Evolutionary conservation across 768 basidiomycete genomes (phyloP).

Genomic region (Amanita muscaria): DNA sequence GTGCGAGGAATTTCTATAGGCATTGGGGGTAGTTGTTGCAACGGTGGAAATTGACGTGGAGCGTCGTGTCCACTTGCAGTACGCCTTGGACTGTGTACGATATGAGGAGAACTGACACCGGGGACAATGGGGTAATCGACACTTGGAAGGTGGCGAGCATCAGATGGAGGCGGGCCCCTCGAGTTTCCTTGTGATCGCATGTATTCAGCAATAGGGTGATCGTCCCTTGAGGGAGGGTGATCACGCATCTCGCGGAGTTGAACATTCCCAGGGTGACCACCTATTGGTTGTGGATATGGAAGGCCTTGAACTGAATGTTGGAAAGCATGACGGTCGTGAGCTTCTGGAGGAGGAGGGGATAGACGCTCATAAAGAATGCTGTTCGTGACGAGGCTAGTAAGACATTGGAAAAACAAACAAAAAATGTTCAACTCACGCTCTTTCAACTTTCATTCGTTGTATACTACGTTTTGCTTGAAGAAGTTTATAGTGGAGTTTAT

Average conservation of each 20-base stretch:
- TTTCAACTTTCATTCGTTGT: conserved; percentile 79
- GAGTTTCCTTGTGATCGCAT: conserved; percentile 37
- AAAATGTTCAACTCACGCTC: conserved; percentile 55
- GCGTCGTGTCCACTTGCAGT: conserved; percentile 33
- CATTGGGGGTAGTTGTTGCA: conserved; percentile 38
- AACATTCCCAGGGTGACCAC: conserved; percentile 25
- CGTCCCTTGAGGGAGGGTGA: conserved; percentile 34
- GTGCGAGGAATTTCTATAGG: conserved; percentile 28
- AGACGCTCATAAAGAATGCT: conserved; percentile 76
- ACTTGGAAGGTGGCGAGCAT: conserved; percentile 39
- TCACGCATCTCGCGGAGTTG: conserved; percentile 31
- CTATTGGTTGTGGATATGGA: conserved; percentile 26
- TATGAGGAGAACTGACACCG: conserved; percentile 30
- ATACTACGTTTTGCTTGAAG: conserved; percentile 74
- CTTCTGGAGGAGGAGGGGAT: conserved; percentile 44
- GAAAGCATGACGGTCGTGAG: conserved; percentile 31
- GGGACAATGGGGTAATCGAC: conserved; percentile 43
- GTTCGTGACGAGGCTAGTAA: conserved; percentile 8
- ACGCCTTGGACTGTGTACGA: conserved; percentile 34
- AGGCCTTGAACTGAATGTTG: conserved; percentile 26
- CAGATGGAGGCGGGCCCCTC: conserved; percentile 36
- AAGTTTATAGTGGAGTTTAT: conserved; percentile 77
- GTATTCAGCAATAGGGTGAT: conserved; percentile 43
- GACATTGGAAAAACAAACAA: conserved; percentile 15
- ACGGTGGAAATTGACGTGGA: conserved; percentile 39